Base-by-base conservation (phyloP, 768 basidiomycete genomes). In the Russula abietina region DNA sequence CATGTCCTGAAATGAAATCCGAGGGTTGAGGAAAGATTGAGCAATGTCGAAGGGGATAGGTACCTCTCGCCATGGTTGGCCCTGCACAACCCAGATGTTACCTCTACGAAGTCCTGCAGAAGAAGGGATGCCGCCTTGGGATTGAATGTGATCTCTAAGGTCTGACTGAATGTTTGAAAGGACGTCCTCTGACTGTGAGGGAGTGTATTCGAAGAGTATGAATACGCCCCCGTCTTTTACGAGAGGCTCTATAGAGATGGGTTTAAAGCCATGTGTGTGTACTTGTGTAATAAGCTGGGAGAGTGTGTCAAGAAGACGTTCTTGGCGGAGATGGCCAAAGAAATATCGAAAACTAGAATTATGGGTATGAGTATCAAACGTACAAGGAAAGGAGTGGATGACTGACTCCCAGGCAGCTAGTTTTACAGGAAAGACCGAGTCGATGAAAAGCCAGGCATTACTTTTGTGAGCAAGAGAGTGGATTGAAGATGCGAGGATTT, bases 181-280 rank as follows among this genome's bases (percentile, higher is more conserved):
- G 19, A 70, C 66, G 64, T 76, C 75, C 33, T 65, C 68, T 8
- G 65, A 62, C 33, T 55, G 48, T n/a, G 60, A 62, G 3, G 77
- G 72, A 33, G 67, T 73, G 69, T 87, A 95, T 24, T 77, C 74
- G 71, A 93, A 92, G 36, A 79, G 79, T 41, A 93, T 86, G 70
- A 92, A 93, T 17, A 91, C 86, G 5, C 93, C 93, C 2, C 93
- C 93, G 64, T 94, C 92, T 69, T 94, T 95, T 56, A 75, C 73
- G 64, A 84, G 79, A 8, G 85, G 84, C 57, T 90, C 79, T 6
- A 92, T 69, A 26, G 81, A 80, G 4, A 86, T 69, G n/a, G 91
- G 74, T 33, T 77, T 75, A 70, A 93, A 90, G 39, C 75, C 77
- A 66, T 85, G 81, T 0, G 78, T 69, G 33, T 80, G 79, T 45